Evolutionary conservation across 164 flowering plant species (phyloP).

Genomic region (Euptelea pleiosperma): DNA sequence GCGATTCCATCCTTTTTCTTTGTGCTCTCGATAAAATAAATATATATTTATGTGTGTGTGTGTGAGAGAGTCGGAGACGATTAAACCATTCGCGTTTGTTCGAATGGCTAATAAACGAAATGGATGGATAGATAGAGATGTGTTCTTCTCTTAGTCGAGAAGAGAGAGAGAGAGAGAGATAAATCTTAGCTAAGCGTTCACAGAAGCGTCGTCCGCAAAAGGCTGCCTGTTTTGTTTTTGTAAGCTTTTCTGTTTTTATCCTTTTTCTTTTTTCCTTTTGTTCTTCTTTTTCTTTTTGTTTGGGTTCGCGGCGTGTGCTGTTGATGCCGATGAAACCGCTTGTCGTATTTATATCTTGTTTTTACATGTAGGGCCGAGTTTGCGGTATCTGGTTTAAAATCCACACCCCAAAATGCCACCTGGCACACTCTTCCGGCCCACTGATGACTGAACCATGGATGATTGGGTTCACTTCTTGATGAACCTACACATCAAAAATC

Average conservation of each 20-base stretch:
- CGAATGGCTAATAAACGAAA: too few species aligned
- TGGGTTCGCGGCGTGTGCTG: background rate
- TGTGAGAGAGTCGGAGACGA: too few species aligned
- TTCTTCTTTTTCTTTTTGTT: background rate
- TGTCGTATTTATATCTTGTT: background rate
- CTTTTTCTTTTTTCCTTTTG: background rate
- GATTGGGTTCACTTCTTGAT: too few species aligned
- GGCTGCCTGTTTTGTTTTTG: too few species aligned
- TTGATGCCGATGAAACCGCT: constrained; percentile 3
- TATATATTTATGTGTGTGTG: too few species aligned
- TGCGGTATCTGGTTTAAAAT: too few species aligned
- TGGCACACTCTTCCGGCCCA: too few species aligned
- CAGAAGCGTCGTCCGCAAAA: constrained; percentile 1
- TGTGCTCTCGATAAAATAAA: background rate
- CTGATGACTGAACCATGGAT: too few species aligned
- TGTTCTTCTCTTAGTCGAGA: background rate
- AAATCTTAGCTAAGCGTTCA: background rate
- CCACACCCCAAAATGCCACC: too few species aligned
- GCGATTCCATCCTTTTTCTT: constrained; percentile 32
- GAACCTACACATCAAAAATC: too few species aligned
- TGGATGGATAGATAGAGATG: background rate
- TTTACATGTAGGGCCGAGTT: too few species aligned
- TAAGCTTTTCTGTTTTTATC: background rate
- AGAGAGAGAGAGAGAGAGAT: constrained; percentile 7
- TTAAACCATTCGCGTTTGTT: too few species aligned